Evolutionary conservation across 495 filamentous ascomycete genomes (phyloP).

Genomic region (Clavariopsis aquatica): DNA sequence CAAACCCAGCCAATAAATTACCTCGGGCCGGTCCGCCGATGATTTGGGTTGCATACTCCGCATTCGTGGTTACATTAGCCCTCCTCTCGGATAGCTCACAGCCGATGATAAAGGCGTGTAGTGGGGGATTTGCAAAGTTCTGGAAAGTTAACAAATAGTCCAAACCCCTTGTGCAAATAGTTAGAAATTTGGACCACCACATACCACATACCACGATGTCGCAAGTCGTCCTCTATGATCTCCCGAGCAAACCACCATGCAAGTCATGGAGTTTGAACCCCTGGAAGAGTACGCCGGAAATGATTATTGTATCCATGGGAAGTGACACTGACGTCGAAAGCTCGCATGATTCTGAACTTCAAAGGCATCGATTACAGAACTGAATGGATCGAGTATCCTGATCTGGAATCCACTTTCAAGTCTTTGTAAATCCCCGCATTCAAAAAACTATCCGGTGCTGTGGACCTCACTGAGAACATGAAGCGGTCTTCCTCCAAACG

Average conservation of each 20-base stretch:
- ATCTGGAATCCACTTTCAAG: conserved; percentile 54
- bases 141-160: too few species aligned
- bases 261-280: conserved; percentile 61
- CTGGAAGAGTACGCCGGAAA: conserved; percentile 58
- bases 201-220: conserved; percentile 12
- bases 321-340: conserved; percentile 40
- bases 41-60: too few species aligned
- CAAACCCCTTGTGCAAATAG: too few species aligned
- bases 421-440: conserved; percentile 44
- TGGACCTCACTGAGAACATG: background rate
- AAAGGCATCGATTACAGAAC: conserved; percentile 65
- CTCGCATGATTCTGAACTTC: conserved; percentile 61
- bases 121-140: too few species aligned
- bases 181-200: too few species aligned
- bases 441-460: background rate
- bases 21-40: too few species aligned
- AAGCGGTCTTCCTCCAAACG: conserved; percentile 47
- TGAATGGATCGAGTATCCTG: conserved; percentile 66
- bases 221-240: conserved; percentile 52
- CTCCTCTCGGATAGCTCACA: too few species aligned
- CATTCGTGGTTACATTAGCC: too few species aligned
- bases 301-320: background rate
- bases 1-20: too few species aligned
- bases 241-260: conserved; percentile 52
- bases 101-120: too few species aligned